phyloP scores from a whole-genome alignment of 768 basidiomycete genomes.

The Tulasnella calospora region DNA sequence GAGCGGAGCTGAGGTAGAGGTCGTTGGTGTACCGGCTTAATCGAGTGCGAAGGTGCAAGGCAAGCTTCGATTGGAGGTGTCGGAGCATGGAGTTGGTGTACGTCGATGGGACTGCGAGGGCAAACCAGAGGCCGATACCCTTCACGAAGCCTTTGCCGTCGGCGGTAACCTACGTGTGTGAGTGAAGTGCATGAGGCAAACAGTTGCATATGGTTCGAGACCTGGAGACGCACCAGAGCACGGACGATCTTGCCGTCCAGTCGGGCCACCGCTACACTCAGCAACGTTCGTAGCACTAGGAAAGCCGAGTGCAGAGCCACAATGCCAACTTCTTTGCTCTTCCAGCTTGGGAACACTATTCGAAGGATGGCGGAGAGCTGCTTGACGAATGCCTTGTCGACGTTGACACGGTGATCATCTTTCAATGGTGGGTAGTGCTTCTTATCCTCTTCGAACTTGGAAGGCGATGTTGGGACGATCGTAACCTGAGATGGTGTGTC shows the following conservation, averaged over 20 bases:
- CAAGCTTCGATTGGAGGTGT: slow-evolving; percentile 80
- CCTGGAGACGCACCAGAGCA: slow-evolving; percentile 56
- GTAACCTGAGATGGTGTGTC: slow-evolving; percentile 37
- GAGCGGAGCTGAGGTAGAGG: slow-evolving; percentile 75
- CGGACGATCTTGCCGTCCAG: slow-evolving; percentile 87
- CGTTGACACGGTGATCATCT: slow-evolving; percentile 51
- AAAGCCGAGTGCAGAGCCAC: slow-evolving; percentile 77
- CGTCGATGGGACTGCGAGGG: slow-evolving; percentile 84
- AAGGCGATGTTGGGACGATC: slow-evolving; percentile 47
- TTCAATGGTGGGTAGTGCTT: slow-evolving; percentile 59
- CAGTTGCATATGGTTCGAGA: too few relatives aligned
- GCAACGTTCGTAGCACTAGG: slow-evolving; percentile 75
- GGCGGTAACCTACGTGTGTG: slow-evolving; percentile 55
- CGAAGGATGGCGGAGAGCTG: slow-evolving; percentile 73
- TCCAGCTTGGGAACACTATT: slow-evolving; percentile 60
- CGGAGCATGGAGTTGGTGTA: slow-evolving; percentile 96
- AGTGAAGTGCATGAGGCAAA: neutral
- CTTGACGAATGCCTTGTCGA: slow-evolving; percentile 61
- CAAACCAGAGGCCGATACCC: slow-evolving; percentile 84
- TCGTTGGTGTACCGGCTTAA: slow-evolving; percentile 89
- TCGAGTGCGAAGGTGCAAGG: slow-evolving; percentile 75
- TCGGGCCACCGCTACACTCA: slow-evolving; percentile 81
- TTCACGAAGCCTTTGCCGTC: slow-evolving; percentile 76
- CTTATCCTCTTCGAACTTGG: slow-evolving; percentile 50
- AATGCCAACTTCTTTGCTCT: slow-evolving; percentile 66